Conservation (phyloP, 768 basidiomycete genomes). For the Trametes maxima region DNA sequence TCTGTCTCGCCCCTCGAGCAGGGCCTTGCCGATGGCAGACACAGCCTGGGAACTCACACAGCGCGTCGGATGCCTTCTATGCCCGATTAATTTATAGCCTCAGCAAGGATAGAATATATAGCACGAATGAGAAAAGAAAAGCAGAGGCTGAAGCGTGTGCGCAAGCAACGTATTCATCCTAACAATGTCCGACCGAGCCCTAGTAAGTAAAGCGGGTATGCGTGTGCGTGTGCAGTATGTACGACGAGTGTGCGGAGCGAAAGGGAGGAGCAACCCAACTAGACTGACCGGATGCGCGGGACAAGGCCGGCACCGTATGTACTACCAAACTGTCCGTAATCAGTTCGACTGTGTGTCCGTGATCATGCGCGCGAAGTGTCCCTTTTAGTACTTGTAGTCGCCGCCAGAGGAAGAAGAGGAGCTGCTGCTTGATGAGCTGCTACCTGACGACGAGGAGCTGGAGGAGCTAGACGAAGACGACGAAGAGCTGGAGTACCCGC, state of each 20-base stretch:
- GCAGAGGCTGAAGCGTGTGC: conserved; percentile 12
- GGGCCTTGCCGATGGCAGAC: too few relatives aligned
- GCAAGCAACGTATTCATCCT: conserved; percentile 22
- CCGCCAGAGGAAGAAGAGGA: background rate
- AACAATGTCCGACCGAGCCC: conserved; percentile 16
- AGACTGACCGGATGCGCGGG: background rate
- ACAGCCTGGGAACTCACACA: too few relatives aligned
- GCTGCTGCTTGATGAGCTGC: background rate
- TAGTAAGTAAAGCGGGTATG: background rate
- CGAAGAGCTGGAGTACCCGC: conserved; percentile 1
- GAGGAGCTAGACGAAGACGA: conserved; percentile 11
- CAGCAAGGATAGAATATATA: conserved; percentile 25
- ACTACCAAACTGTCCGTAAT: conserved; percentile 25
- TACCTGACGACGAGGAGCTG: conserved; percentile 5
- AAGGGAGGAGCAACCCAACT: background rate
- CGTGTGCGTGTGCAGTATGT: background rate
- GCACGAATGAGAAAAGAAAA: conserved; percentile 6
- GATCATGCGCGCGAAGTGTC: conserved; percentile 14
- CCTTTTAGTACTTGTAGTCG: conserved; percentile 14
- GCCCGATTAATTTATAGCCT: conserved; percentile 25
- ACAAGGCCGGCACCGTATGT: conserved; percentile 4
- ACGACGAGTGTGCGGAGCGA: background rate
- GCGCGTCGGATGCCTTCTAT: background rate
- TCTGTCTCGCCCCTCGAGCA: too few relatives aligned
- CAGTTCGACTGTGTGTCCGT: conserved; percentile 24